phyloP scores from a whole-genome alignment of 495 filamentous ascomycete genomes.

The Geoglossum glabrum region DNA sequence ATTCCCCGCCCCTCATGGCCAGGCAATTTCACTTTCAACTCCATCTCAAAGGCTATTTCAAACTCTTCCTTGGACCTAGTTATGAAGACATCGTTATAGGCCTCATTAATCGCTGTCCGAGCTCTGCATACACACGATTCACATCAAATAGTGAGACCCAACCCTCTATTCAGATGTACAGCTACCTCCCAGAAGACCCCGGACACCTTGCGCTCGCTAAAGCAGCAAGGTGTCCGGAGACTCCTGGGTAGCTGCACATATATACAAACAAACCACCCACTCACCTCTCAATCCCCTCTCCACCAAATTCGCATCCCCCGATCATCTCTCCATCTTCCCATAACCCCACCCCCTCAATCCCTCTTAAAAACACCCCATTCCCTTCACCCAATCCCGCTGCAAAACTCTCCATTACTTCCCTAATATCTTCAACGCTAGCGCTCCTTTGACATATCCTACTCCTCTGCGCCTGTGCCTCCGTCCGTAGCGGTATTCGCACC shows the following conservation, averaged over 20 bases:
- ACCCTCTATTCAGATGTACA: no score
- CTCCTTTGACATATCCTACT: conserved; percentile 16
- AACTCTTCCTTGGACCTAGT: background rate
- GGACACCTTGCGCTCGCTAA: no score
- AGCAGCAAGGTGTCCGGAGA: no score
- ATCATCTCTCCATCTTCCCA: background rate
- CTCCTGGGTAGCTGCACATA: no score
- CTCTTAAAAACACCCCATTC: background rate
- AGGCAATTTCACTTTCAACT: background rate
- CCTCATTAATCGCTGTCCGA: background rate
- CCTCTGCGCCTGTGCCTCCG: conserved; percentile 12
- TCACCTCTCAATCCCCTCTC: background rate
- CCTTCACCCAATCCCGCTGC: conserved; percentile 13
- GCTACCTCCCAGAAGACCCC: no score
- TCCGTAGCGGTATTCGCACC: conserved; percentile 24
- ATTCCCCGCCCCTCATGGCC: background rate
- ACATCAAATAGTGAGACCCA: no score
- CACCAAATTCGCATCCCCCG: background rate
- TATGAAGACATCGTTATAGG: background rate
- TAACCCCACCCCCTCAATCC: background rate
- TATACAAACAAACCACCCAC: background rate
- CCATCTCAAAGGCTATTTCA: background rate
- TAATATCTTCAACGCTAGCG: conserved; percentile 15
- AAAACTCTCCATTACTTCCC: conserved; percentile 17
- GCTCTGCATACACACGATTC: no score